Evolutionary conservation across 306 rosid species (phyloP), one percentile per base, ranked within the genome.

Genomic region (Chamaecrista fasciculata): DNA sequence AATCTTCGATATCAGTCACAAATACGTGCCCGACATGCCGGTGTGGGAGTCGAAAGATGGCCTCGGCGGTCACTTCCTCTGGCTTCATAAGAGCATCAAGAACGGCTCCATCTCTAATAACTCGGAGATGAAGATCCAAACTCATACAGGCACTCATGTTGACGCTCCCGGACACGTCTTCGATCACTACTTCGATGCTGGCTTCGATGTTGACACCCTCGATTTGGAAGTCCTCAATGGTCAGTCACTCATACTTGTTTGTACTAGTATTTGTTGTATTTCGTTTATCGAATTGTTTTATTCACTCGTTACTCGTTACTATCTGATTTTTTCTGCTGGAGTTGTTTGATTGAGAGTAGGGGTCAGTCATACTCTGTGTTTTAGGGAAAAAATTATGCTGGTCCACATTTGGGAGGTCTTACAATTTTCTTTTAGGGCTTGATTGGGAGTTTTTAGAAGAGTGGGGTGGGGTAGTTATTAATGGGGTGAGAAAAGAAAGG

Each of bases 111-210:
- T 76, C 51, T 81, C 98, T 11, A 92, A 92, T 78, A 60, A 36
- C 58, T 92, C 96, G 0, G 78, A 78, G 52, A 78, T 92, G 84
- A 92, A 90, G 82, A 80, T 92, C 6, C 89, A 95, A 8, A 15
- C 87, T 24, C 98, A 92, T 73, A 85, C 91, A 4, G 98, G 96
- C 33, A 92, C 96, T 14, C 98, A 92, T 52, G 91, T 92, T 42
- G 96, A 89, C 21, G 69, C 96, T 9, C 96, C 98, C 0, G 95
- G 98, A 0, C 98, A 92, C 59, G 52, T 92, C 64, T 69, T 53
- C 71, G 96, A 92, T 36, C 91, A 79, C 74, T 89, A 92, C 81
- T 83, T 89, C 49, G 96, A 92, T 6, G 96, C 96, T 3, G 91
- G 95, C 6, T 92, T 87, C 70, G 96, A 90, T 6, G 91, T 92